A percentile compares a stretch with the other conserved stretches of the same genome.
Evolutionary conservation across 2,329 filamentous ascomycete genomes (phyloP).

Genomic region (Apiospora rasikravindrae): DNA sequence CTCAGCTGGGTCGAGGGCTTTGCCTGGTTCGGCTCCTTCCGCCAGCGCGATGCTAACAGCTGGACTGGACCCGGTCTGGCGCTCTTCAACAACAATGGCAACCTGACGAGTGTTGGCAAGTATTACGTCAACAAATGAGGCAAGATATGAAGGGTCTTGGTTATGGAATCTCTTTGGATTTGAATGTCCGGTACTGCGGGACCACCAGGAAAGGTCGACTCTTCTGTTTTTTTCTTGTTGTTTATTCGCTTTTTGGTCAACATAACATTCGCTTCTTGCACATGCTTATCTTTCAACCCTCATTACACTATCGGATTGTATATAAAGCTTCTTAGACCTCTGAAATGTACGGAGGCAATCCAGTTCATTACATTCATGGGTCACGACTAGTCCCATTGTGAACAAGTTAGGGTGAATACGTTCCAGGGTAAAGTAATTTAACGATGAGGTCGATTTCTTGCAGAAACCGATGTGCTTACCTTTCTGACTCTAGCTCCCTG

Average conservation of each 20-base stretch:
- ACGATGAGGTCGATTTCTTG: too few species aligned
- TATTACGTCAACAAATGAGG: not conserved
- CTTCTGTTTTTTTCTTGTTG: not conserved
- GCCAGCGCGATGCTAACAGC: not conserved
- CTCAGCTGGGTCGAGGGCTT: slow-evolving; percentile 44
- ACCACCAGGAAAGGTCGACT: not conserved
- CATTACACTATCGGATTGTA: too few species aligned
- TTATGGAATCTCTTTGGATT: not conserved
- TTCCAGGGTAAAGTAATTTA: too few species aligned
- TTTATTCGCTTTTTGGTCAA: not conserved
- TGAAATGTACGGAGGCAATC: too few species aligned
- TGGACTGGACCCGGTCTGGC: not conserved
- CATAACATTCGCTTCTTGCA: too few species aligned
- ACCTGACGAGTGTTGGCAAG: not conserved
- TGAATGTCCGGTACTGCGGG: not conserved
- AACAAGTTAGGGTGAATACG: too few species aligned
- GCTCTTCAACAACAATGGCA: not conserved
- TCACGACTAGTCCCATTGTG: too few species aligned
- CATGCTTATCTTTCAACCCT: too few species aligned
- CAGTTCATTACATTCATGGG: too few species aligned
- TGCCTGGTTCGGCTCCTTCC: slow-evolving; percentile 47
- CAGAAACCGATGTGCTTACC: too few species aligned
- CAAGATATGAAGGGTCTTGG: fast-evolving
- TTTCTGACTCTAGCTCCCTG: too few species aligned
- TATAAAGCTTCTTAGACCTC: too few species aligned